phyloP scores from a whole-genome alignment of 169 alveolate genomes.

The Toxoplasma gondii region DNA sequence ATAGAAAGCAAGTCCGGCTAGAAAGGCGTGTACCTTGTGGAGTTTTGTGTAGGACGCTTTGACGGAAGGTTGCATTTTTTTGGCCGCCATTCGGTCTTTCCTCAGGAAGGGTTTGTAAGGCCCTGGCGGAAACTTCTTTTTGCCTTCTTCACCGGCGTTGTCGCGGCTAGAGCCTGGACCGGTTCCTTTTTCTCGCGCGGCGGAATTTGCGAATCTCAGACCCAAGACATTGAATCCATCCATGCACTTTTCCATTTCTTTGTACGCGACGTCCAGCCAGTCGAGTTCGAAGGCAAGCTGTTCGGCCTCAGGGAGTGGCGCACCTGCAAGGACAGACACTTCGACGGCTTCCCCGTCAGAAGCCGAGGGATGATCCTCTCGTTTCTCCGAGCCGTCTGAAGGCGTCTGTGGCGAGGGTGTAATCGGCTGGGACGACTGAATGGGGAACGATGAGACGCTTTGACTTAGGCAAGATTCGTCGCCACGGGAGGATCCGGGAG shows the following conservation, averaged over 20 bases:
- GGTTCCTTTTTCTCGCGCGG: not conserved
- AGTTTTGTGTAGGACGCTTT: slow-evolving; percentile 59
- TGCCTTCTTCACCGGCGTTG: not conserved
- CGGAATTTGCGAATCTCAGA: slow-evolving; percentile 33
- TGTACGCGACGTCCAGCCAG: slow-evolving; percentile 40
- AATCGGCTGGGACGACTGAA: no score
- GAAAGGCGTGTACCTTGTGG: slow-evolving; percentile 59
- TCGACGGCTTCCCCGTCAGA: not conserved
- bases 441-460: no score
- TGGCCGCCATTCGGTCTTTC: slow-evolving; percentile 36
- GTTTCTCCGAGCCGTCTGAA: no score
- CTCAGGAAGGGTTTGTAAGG: slow-evolving; percentile 62
- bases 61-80: not conserved
- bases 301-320: slow-evolving; percentile 1
- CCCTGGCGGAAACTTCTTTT: slow-evolving; percentile 1
- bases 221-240: slow-evolving; percentile 64
- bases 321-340: not conserved
- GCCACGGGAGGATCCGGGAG: not conserved
- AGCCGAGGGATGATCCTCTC: not conserved
- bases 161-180: not conserved
- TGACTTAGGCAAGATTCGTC: not conserved
- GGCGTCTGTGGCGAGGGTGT: no score
- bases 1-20: no score
- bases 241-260: slow-evolving; percentile 60
- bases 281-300: slow-evolving; percentile 16